Percentiles rank a stretch among this genome's conserved stretches.
phyloP scores from a whole-genome alignment of 1,284 basidiomycete genomes.

The Puccinia brachypodii region DNA sequence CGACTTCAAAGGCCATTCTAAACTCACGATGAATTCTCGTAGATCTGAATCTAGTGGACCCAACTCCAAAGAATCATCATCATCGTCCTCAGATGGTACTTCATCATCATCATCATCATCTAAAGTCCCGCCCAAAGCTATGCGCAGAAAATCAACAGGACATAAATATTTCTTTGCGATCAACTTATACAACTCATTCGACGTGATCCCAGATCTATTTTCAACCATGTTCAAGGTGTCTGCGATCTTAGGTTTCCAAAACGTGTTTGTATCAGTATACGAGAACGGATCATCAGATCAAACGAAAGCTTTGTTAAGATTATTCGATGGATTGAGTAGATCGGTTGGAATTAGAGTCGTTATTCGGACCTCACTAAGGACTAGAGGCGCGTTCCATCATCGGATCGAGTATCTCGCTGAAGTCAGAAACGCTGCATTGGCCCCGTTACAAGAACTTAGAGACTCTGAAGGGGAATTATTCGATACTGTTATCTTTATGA shows the following conservation, averaged over 20 bases:
- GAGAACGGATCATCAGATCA: conserved; percentile 96
- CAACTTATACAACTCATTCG: conserved; percentile 82
- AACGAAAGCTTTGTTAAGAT: conserved; percentile 86
- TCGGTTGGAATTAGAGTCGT: conserved; percentile 84
- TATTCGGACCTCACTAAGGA: conserved; percentile 84
- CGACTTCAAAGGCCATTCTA: conserved; percentile 60
- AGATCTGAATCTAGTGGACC: conserved; percentile 53
- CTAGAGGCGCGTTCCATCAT: conserved; percentile 91
- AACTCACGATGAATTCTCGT: conserved; percentile 49
- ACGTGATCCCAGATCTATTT: conserved; percentile 91
- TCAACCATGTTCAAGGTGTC: conserved; percentile 89
- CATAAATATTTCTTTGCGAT: conserved; percentile 99
- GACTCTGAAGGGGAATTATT: conserved; percentile 86
- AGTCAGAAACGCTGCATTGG: conserved; percentile 90
- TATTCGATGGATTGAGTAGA: conserved; percentile 84
- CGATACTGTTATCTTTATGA: conserved; percentile 95
- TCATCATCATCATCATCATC: background rate
- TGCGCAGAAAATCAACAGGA: conserved; percentile 55
- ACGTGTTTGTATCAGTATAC: conserved; percentile 94
- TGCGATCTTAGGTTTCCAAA: conserved; percentile 86
- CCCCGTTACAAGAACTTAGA: conserved; percentile 83
- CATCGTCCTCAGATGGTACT: background rate
- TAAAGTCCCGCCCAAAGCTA: conserved; percentile 49
- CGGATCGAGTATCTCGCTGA: conserved; percentile 97
- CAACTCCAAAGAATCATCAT: conserved; percentile 57